Base-by-base conservation (phyloP, 441 rosid species). In the Eutrema salsugineum region DNA sequence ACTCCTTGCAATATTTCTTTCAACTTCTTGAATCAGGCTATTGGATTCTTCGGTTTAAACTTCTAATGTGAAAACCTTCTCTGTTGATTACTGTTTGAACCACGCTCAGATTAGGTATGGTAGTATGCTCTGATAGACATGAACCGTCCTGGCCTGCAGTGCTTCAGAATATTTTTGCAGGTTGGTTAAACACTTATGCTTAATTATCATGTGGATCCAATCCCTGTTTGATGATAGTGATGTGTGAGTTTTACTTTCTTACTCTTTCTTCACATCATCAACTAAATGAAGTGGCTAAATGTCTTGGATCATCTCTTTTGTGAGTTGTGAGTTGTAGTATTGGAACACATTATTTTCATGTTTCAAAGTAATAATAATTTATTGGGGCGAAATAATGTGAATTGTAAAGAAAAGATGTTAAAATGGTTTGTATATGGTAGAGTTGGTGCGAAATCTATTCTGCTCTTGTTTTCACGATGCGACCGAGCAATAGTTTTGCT, bases 211-310 rank as follows among this genome's bases (percentile, higher is more conserved):
- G 43, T 66, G 53, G 60, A 58, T 68, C 42, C 42, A 40, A 5
- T 66, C 54, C 20, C 38, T 59, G 16, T 50, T 59, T 50, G 32
- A 17, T 50, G 40, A 5, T 22, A 59, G 46, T 8, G 57, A 28
- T 48, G 36, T 63, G 68, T 65, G 60, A 65, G 59, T 65, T 72
- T 38, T 55, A 46, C 19, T 47, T 24, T 22, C 57, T 16, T 22
- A 15, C 30, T 63, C 50, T 36, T 47, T 50, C 4, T 56, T 16
- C 55, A 46, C 58, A 63, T 9, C 8, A 63, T 72, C 76, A 44
- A 11, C 40, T 38, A 54, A 22, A 35, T 72, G 8, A 24, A 44
- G 49, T 63, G 7, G 63, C 64, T 44, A 63, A 63, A 35, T 44
- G 14, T 46, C 11, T 46, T 46, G 42, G 0, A 5, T 14, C 20